Evolutionary conservation across 2,329 filamentous ascomycete genomes (phyloP).

Genomic region (Xylariaceae sp.): DNA sequence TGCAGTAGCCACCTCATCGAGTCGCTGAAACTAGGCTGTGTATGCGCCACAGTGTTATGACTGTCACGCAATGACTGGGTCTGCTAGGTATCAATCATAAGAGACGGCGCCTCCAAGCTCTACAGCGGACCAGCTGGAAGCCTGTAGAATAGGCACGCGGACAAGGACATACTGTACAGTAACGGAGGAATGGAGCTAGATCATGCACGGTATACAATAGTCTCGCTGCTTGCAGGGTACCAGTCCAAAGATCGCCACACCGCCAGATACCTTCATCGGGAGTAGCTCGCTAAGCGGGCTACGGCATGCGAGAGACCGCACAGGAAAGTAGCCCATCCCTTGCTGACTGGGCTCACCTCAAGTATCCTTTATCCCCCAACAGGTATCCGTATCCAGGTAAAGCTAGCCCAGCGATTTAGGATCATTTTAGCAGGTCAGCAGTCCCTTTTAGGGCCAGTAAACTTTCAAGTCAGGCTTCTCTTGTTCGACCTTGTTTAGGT

Average conservation of each 20-base stretch:
- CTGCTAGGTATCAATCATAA: background rate
- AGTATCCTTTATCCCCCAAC: too few species aligned
- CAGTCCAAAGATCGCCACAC: constrained; percentile 36
- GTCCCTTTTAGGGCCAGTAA: constrained; percentile 4
- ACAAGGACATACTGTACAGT: constrained; percentile 24
- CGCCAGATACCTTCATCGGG: constrained; percentile 35
- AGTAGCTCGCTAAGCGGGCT: constrained; percentile 31
- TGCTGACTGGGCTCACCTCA: too few species aligned
- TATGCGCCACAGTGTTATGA: constrained; percentile 25
- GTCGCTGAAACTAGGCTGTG: constrained; percentile 22
- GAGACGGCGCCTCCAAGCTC: constrained; percentile 24
- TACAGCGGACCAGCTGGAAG: constrained; percentile 31
- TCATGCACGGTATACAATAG: constrained; percentile 41
- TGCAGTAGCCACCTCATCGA: constrained; percentile 26
- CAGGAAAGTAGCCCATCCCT: constrained; percentile 31
- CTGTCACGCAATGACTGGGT: constrained; percentile 4
- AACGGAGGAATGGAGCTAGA: constrained; percentile 33
- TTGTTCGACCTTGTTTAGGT: too few species aligned
- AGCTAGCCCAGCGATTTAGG: constrained; percentile 15
- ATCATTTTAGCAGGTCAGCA: background rate
- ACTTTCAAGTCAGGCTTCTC: background rate
- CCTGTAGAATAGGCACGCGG: constrained; percentile 31
- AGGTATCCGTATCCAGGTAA: constrained; percentile 5
- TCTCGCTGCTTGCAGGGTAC: constrained; percentile 29
- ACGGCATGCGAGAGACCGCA: constrained; percentile 26